Base-by-base conservation (phyloP, 1,284 basidiomycete genomes). In the Apiotrichum gracile region DNA sequence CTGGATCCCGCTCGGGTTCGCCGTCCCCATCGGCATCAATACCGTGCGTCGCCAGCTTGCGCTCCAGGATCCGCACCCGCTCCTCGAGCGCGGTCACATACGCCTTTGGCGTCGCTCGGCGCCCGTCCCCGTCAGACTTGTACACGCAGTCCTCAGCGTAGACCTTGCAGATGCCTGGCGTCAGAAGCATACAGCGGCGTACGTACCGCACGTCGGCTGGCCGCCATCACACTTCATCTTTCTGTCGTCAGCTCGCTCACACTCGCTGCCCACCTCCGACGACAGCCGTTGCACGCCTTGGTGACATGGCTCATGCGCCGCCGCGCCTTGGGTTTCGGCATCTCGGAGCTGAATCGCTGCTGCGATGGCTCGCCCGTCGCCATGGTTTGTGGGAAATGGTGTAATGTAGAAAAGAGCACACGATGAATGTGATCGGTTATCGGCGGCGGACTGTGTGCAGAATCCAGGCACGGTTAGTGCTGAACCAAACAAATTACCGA, bases 151-250 rank as follows among this genome's bases (percentile, higher is more conserved):
- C 53, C 37, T 61, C 59, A 31, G 53, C 52, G 51, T 57, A 55
- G 17, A 55, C 50, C 34, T 57, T 57, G 51, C 59, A 61, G 27
- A 56, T 60, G 5, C 54, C 57, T 59, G 47, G 13, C 21, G 49
- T 55, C 33, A 50, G 53, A 39, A 26, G 22, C 22, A 22, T 26
- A n/a, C n/a, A n/a, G n/a, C n/a, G n/a, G n/a, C n/a, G n/a, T n/a
- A 55, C 57, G 38, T 33, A 58, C 57, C 43, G 34, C 57, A 58
- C 3, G 57, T 47, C 1, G 57, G 57, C 45, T 55, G 57, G 10
- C 26, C 57, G n/a, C 57, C 57, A 26, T 59, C 57, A 45, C 57
- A 59, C 27, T 59, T 59, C 50, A 55, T 59, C 34, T 59, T 59
- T 37, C 57, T 59, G 49, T 9, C n/a, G n/a, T 54, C 49, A 52